Conservation (phyloP, 75 land plant genomes). For the Larix kaempferi region DNA sequence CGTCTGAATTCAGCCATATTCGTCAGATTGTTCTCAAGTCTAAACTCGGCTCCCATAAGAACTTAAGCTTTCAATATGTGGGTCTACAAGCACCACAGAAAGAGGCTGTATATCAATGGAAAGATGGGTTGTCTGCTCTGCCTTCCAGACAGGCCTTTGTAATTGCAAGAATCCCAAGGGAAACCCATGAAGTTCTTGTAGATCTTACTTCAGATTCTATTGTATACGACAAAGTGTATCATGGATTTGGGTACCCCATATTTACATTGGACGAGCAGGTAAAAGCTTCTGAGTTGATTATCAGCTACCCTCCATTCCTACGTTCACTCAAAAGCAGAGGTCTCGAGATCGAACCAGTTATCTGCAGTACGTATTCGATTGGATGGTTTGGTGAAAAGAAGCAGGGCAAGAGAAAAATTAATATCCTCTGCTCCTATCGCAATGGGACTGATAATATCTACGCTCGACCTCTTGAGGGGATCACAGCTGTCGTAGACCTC, state of each 20-base stretch:
- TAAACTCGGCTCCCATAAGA: constrained; percentile 2
- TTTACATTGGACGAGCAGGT: constrained; percentile 40
- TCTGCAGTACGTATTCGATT: constrained; percentile 26
- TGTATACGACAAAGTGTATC: constrained; percentile 21
- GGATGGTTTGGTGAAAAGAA: constrained; percentile 57
- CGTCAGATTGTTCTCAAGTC: no score
- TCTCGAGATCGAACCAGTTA: constrained; percentile 27
- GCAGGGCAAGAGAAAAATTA: constrained; percentile 35
- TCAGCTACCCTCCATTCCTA: constrained; percentile 35
- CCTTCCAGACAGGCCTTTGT: constrained; percentile 49
- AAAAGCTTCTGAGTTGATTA: constrained; percentile 13
- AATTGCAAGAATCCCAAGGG: constrained; percentile 18
- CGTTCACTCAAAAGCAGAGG: constrained; percentile 39
- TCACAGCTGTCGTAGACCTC: constrained; percentile 40
- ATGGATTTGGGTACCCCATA: constrained; percentile 45
- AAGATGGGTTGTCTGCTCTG: neutral
- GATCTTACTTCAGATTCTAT: constrained; percentile 30
- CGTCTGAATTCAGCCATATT: no score
- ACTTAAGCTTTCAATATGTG: constrained; percentile 36
- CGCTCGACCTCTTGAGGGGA: constrained; percentile 64
- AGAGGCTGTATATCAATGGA: constrained; percentile 28
- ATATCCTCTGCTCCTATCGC: constrained; percentile 35
- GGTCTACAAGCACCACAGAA: constrained; percentile 68
- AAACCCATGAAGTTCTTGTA: constrained; percentile 43
- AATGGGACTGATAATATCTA: constrained; percentile 48